Percentiles rank a stretch among this genome's conserved stretches.
Conservation (phyloP, 2,329 filamentous ascomycete genomes). For the Ophiocordyceps camponoti-rufipedis region DNA sequence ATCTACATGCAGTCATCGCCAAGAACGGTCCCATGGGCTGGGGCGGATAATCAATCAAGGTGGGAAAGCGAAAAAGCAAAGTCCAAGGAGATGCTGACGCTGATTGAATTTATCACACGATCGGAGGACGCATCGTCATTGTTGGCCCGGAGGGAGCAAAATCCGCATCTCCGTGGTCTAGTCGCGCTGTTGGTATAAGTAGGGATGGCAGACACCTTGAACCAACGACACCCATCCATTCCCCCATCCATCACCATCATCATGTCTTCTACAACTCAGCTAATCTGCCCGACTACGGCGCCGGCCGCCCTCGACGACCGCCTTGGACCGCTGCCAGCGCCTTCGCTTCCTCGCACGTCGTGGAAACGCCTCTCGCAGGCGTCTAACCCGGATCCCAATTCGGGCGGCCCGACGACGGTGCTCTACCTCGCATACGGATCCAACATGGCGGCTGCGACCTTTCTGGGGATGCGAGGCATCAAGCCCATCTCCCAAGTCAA, state of each 20-base stretch:
- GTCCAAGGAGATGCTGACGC: background rate
- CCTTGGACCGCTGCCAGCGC: too few species aligned
- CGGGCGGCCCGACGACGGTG: constrained; percentile 29
- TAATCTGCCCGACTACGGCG: constrained; percentile 1
- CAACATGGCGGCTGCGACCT: constrained; percentile 67
- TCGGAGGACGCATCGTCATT: background rate
- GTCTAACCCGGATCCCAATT: constrained; percentile 6
- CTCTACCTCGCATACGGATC: constrained; percentile 85
- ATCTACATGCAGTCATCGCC: background rate
- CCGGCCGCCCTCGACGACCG: constrained; percentile 8
- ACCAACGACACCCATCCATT: background rate
- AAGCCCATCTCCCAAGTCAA: constrained; percentile 64
- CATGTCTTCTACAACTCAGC: background rate
- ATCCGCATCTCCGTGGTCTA: background rate
- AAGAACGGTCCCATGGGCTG: background rate
- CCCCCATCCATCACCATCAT: background rate
- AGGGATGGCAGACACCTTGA: background rate
- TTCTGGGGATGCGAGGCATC: constrained; percentile 61
- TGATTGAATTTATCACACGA: background rate
- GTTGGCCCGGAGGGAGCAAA: background rate
- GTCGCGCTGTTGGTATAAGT: constrained; percentile 1
- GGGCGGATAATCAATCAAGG: background rate
- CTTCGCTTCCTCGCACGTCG: constrained; percentile 11
- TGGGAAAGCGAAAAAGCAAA: background rate
- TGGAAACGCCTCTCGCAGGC: constrained; percentile 10